These are phyloP conservation scores for Solanum dulcamara DNA, from an alignment of 257 asterid genomes.

Conservation along the genomic window DNA sequence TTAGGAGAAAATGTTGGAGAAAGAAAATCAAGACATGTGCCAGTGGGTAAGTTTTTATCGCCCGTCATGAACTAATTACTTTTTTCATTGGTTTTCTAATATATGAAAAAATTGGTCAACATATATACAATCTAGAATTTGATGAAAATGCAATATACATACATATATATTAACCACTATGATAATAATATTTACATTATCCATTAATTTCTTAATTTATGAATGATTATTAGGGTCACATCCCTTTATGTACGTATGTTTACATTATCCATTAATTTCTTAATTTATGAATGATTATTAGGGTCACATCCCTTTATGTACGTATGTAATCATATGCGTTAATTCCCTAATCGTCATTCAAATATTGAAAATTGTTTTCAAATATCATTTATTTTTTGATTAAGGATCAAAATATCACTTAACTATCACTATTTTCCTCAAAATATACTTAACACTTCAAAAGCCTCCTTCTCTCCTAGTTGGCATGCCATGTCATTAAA, in stretches of 20 bases:
- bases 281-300: not conserved
- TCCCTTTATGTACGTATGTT: not conserved
- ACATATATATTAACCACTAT: not conserved
- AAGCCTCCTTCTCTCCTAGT: too few species aligned
- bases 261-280: not conserved
- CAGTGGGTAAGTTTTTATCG: conserved; percentile 41
- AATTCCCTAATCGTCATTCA: too few species aligned
- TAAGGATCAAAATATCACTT: too few species aligned
- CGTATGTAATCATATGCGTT: too few species aligned
- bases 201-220: not conserved
- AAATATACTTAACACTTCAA: too few species aligned
- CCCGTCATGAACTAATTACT: not conserved
- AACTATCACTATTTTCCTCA: too few species aligned
- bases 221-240: not conserved
- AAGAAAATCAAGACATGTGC: conserved; percentile 71
- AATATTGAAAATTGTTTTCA: too few species aligned
- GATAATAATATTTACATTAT: not conserved
- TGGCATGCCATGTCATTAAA: too few species aligned
- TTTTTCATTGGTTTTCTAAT: not conserved
- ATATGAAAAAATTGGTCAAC: not conserved
- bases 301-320: not conserved
- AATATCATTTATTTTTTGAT: too few species aligned
- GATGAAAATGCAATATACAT: not conserved
- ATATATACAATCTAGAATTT: not conserved
- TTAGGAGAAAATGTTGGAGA: conserved; percentile 57